Evolutionary conservation across 176 grass and related monocot genomes (phyloP).

Genomic region (Saccharum spontaneum): DNA sequence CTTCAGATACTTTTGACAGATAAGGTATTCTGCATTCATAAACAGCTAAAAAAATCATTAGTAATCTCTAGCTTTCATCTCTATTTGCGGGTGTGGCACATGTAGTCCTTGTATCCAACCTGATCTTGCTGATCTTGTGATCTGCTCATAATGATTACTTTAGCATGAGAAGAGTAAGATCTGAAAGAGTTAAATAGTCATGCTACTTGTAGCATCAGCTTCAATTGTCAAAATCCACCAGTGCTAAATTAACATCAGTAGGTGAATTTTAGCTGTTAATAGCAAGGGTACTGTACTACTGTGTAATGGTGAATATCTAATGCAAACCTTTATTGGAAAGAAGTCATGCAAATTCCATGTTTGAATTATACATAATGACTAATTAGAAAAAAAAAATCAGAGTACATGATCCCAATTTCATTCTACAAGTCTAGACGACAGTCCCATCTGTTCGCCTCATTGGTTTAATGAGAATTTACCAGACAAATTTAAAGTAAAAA

Average conservation of each 20-base stretch:
- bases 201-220: constrained; percentile 25
- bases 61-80: constrained; percentile 6
- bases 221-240: background rate
- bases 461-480: constrained; percentile 17
- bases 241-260: constrained; percentile 2
- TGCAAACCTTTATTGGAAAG: background rate
- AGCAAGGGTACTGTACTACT: background rate
- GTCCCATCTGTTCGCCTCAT: constrained; percentile 15
- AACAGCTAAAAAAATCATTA: constrained; percentile 1
- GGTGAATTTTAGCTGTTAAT: background rate
- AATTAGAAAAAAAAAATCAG: background rate
- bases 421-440: constrained; percentile 21
- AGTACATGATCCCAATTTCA: background rate
- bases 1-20: background rate
- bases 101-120: background rate
- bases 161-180: constrained; percentile 21
- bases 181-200: background rate
- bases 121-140: constrained; percentile 15
- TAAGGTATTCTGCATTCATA: background rate
- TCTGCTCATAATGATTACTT: background rate
- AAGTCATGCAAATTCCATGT: background rate
- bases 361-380: background rate
- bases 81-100: constrained; percentile 9
- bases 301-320: background rate
- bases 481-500: constrained; percentile 7